A percentile compares a stretch with the other conserved stretches of the same genome.
Evolutionary conservation across 257 asterid species (phyloP).

Genomic region (Solanum tacnaense): DNA sequence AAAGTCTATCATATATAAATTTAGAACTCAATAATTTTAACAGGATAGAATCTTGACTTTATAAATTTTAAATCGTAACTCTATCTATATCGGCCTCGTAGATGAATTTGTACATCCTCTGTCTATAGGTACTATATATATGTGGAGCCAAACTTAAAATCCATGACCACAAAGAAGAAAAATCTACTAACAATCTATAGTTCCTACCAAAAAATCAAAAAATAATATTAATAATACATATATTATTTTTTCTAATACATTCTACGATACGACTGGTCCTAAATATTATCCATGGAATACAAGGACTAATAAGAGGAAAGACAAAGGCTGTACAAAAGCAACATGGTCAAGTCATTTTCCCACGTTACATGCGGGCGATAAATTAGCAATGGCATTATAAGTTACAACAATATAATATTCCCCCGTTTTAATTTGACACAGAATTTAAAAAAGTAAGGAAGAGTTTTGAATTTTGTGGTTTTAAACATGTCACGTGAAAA

Average conservation of each 20-base stretch:
- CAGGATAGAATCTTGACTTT: no score
- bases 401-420: no score
- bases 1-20: no score
- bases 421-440: no score
- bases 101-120: neutral
- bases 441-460: no score
- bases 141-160: neutral
- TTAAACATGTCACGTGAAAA: no score
- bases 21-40: no score
- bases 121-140: no score
- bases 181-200: neutral
- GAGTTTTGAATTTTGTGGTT: no score
- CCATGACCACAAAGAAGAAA: neutral
- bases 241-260: no score
- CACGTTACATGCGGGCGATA: neutral
- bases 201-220: no score
- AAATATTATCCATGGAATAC: neutral
- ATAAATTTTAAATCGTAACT: neutral
- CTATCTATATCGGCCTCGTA: neutral
- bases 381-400: neutral
- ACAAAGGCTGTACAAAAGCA: neutral
- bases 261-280: neutral
- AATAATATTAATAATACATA: no score
- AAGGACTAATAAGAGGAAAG: neutral
- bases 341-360: neutral